Percentiles rank a stretch among this genome's conserved stretches.
These are phyloP conservation scores for Saturnispora ahearnii DNA, from an alignment of 805 yeast species.

Conservation along the genomic window DNA sequence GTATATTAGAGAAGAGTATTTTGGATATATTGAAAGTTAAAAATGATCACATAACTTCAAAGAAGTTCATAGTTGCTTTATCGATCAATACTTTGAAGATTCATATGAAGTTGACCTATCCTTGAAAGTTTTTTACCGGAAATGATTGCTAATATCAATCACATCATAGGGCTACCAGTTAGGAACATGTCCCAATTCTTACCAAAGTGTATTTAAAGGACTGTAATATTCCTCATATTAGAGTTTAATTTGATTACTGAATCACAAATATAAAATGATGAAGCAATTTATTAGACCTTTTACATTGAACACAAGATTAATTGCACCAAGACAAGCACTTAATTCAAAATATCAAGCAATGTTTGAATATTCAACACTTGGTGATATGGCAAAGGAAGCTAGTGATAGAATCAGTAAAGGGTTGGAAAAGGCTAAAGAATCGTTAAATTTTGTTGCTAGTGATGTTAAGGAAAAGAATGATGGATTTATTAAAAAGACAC, in stretches of 20 bases:
- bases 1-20: conserved; percentile 11
- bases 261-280: background rate
- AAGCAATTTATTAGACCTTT: background rate
- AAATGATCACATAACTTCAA: too few relatives aligned
- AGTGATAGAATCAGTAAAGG: conserved; percentile 5
- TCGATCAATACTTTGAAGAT: too few relatives aligned
- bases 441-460: background rate
- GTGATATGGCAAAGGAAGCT: conserved; percentile 8
- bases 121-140: too few relatives aligned
- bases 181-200: too few relatives aligned
- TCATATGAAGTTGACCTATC: too few relatives aligned
- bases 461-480: conserved; percentile 1
- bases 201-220: background rate
- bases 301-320: background rate
- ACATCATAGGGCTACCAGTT: too few relatives aligned
- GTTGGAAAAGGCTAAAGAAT: conserved; percentile 3
- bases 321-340: background rate
- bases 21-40: conserved; percentile 3
- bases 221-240: background rate
- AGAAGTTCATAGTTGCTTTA: too few relatives aligned
- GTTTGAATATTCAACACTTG: conserved; percentile 7
- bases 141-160: too few relatives aligned
- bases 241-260: background rate
- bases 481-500: background rate
- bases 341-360: background rate